Evolutionary conservation across 176 grass and related monocot genomes (phyloP).

Genomic region (Puya raimondii): DNA sequence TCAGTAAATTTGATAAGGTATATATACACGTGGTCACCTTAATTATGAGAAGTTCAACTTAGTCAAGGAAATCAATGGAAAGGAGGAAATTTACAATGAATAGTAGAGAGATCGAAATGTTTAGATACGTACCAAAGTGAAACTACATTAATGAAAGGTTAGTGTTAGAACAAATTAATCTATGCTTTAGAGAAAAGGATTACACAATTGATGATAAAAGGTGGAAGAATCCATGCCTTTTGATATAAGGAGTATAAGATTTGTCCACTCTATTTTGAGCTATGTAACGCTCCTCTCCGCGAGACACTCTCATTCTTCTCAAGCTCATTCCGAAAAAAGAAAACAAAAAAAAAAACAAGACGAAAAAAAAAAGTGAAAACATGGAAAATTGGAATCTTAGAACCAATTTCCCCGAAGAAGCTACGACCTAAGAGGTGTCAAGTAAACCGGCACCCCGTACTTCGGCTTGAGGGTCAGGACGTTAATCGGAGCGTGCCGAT

Average conservation of each 20-base stretch:
- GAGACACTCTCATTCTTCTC: not conserved
- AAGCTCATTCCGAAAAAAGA: not conserved
- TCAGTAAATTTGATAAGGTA: too few species aligned
- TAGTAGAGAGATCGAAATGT: too few species aligned
- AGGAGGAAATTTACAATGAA: too few species aligned
- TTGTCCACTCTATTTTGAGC: not conserved
- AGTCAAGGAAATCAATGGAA: too few species aligned
- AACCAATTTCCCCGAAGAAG: not conserved
- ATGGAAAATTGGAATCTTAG: not conserved
- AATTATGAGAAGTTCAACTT: too few species aligned
- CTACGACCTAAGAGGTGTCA: constrained; percentile 38
- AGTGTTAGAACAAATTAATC: not conserved
- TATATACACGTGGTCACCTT: too few species aligned
- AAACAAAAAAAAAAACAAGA: too few species aligned
- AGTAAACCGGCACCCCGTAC: constrained; percentile 63
- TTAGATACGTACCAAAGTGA: not conserved
- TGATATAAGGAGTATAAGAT: not conserved
- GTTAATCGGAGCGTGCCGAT: constrained; percentile 76
- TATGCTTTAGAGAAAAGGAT: not conserved
- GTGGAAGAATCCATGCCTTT: not conserved
- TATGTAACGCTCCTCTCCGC: not conserved
- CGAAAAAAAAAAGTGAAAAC: too few species aligned
- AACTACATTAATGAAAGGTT: not conserved
- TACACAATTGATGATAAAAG: not conserved
- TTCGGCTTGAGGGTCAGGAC: constrained; percentile 85